Base-by-base conservation (phyloP, 176 grass and related monocot genomes). In the Urochloa ruziziensis region DNA sequence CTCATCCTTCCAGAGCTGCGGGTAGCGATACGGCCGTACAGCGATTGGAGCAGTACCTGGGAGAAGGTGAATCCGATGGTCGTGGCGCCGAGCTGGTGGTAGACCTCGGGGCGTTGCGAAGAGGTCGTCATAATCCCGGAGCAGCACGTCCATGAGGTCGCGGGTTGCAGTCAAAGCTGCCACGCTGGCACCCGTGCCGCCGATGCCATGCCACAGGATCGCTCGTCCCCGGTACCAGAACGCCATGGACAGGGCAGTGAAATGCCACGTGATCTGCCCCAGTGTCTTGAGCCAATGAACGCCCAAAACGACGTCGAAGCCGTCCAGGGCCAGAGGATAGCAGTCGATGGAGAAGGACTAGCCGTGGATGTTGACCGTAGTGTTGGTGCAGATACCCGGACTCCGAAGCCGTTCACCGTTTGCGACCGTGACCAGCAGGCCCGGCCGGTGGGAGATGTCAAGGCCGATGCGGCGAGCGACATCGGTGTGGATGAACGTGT, bases 71-170 rank as follows among this genome's bases (percentile, higher is more conserved):
- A 58, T 58, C 0, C 9, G 54, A 2, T 58, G 54, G 5, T n/a
- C 23, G 2, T 58, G 54, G 7, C 23, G 19, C 0, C 54, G 54
- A 0, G 6, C 54, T 3, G 23, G 54, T 0, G 54, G 23, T 1
- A 58, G 9, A 0, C 2, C 2, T 0, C 2, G 6, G 0, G 54
- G 54, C 23, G 7, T 2, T 0, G 6, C 8, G 54, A 58, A 58
- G 7, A 58, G 2, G n/a, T 59, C 9, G 1, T 0, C 2, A 3
- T 12, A 19, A n/a, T 6, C 9, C 0, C 4, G 0, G 14, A 59
- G 56, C 1, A 59, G n/a, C 0, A n/a, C 2, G 2, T 13, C 25
- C 25, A 61, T 61, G 1, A 61, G 25, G 10, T 29, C 11, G 3
- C 23, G 23, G 2, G 17, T 56, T 5, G 0, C 7, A 19, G 23